A percentile compares a stretch with the other conserved stretches of the same genome.
phyloP scores from a whole-genome alignment of 805 yeast species.

The Candida vaughaniae region DNA sequence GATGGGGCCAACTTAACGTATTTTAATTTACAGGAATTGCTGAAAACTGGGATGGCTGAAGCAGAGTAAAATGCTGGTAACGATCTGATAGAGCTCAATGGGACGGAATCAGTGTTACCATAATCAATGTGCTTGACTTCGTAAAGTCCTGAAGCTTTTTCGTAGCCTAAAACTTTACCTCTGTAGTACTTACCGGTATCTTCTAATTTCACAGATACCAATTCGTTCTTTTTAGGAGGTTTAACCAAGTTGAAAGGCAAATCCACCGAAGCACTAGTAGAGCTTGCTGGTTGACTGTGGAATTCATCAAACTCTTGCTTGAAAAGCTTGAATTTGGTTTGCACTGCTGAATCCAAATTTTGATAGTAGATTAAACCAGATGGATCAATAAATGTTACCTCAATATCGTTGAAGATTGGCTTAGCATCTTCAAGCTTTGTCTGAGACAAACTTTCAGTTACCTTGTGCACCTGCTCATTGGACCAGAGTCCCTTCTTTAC shows the following conservation, averaged over 20 bases:
- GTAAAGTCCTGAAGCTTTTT: constrained; percentile 41
- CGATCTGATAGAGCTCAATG: constrained; percentile 44
- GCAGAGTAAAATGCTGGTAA: constrained; percentile 51
- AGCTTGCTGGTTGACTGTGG: constrained; percentile 38
- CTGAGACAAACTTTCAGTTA: constrained; percentile 9
- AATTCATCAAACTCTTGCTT: constrained; percentile 48
- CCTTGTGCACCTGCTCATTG: constrained; percentile 36
- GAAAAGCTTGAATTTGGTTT: constrained; percentile 38
- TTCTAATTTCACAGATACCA: constrained; percentile 53
- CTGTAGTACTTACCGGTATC: constrained; percentile 59
- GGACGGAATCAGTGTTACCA: constrained; percentile 52
- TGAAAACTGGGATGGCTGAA: constrained; percentile 48
- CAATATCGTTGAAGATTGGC: constrained; percentile 50
- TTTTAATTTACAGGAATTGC: constrained; percentile 53
- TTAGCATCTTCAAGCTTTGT: constrained; percentile 18
- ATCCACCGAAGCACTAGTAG: constrained; percentile 35
- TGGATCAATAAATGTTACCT: constrained; percentile 49
- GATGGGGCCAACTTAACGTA: constrained; percentile 58
- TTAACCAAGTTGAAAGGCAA: constrained; percentile 38
- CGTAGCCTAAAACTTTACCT: constrained; percentile 50
- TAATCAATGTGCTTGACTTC: constrained; percentile 62
- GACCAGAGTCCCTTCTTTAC: constrained; percentile 68
- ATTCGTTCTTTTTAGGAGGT: constrained; percentile 54
- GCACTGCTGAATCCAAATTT: constrained; percentile 35
- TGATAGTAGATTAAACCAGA: constrained; percentile 50